Percentiles rank a stretch among this genome's conserved stretches.
phyloP scores from a whole-genome alignment of 768 basidiomycete genomes.

The Coprinopsis sp. region DNA sequence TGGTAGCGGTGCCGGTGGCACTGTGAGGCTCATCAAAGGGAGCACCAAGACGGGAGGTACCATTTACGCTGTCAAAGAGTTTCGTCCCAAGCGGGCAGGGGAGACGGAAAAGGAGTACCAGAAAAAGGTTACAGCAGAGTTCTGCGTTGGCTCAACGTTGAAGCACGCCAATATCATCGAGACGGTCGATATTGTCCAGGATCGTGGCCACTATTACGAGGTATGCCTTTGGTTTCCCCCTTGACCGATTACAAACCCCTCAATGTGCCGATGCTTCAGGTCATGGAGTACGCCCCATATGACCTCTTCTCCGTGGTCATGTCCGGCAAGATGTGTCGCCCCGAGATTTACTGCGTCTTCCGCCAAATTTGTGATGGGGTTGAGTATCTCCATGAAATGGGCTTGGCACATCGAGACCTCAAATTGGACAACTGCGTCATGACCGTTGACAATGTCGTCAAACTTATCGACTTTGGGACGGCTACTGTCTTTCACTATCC shows the following conservation, averaged over 20 bases:
- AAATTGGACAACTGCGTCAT: constrained; percentile 99
- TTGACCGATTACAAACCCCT: neutral
- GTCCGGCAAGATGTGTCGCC: constrained; percentile 97
- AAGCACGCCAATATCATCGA: constrained; percentile 96
- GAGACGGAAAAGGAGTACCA: constrained; percentile 97
- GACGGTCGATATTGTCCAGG: constrained; percentile 96
- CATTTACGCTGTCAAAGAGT: constrained; percentile 97
- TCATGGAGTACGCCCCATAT: constrained; percentile 99
- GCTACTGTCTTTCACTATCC: constrained; percentile 99
- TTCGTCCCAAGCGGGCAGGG: constrained; percentile 81
- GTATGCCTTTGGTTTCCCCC: constrained; percentile 38
- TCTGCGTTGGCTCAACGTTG: constrained; percentile 92
- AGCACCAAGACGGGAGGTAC: constrained; percentile 73
- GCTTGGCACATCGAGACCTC: constrained; percentile 96
- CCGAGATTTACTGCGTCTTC: constrained; percentile 98
- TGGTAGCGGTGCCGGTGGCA: constrained; percentile 97
- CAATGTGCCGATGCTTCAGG: constrained; percentile 43
- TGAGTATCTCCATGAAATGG: constrained; percentile 95
- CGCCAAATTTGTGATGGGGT: constrained; percentile 98
- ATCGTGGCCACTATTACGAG: constrained; percentile 98
- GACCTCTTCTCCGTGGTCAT: constrained; percentile 99
- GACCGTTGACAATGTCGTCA: constrained; percentile 91
- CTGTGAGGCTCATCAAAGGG: constrained; percentile 92
- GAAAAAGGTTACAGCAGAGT: constrained; percentile 99
- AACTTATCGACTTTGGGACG: constrained; percentile 99